Percentiles rank a stretch among this genome's conserved stretches.
Conservation (phyloP, 805 yeast species). For the Metschnikowia noctiluminum region DNA sequence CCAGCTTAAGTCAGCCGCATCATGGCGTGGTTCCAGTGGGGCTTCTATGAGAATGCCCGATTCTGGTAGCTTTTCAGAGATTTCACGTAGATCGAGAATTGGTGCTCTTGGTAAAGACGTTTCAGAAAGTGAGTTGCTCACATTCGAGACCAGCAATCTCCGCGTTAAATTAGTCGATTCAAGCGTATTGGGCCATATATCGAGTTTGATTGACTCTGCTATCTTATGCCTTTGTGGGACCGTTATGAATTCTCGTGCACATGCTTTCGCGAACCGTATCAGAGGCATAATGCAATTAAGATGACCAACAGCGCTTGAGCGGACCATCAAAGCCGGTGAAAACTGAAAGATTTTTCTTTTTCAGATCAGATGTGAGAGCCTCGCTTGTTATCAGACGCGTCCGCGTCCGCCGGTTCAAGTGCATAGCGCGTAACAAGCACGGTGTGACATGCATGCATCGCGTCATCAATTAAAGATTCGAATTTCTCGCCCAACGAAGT, state of each 20-base stretch:
- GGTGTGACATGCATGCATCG: too few relatives aligned
- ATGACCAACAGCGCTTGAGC: not conserved
- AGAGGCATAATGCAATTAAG: not conserved
- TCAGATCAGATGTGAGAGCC: not conserved
- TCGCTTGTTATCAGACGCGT: conserved; percentile 3
- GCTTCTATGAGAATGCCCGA: not conserved
- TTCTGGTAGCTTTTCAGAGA: not conserved
- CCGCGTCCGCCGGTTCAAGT: not conserved
- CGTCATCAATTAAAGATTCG: too few relatives aligned
- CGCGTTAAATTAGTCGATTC: too few relatives aligned
- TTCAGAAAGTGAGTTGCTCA: too few relatives aligned
- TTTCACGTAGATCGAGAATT: too few relatives aligned
- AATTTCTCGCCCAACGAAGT: too few relatives aligned
- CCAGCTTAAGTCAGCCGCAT: conserved; percentile 23
- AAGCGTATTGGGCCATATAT: too few relatives aligned
- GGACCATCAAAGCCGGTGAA: not conserved
- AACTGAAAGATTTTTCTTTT: too few relatives aligned
- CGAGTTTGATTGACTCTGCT: too few relatives aligned
- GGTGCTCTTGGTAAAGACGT: too few relatives aligned
- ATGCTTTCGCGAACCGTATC: not conserved
- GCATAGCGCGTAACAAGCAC: too few relatives aligned
- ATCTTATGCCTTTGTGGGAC: not conserved
- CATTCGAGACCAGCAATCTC: too few relatives aligned
- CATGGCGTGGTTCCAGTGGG: not conserved
- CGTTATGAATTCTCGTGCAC: not conserved